Conservation (phyloP, 306 rosid species). For the Cyamopsis tetragonoloba region DNA sequence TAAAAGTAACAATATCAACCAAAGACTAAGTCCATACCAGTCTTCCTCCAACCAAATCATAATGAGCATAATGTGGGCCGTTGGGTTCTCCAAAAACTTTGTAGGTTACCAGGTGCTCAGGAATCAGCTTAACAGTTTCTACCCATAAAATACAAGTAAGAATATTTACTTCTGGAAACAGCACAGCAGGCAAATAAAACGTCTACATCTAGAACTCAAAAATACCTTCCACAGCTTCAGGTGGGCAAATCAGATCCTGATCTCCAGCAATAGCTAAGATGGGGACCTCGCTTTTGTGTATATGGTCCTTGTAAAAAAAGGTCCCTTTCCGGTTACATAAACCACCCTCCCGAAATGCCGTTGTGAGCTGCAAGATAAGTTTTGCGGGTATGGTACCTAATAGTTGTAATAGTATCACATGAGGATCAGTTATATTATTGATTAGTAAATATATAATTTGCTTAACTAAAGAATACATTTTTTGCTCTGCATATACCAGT, state of each 20-base stretch:
- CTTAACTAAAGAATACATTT: slow-evolving; percentile 6
- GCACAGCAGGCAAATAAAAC: not conserved
- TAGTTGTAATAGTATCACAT: slow-evolving; percentile 23
- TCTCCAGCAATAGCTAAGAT: slow-evolving; percentile 94
- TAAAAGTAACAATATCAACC: slow-evolving; percentile 7
- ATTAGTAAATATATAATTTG: slow-evolving; percentile 16
- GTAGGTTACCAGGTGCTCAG: slow-evolving; percentile 72
- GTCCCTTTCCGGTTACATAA: slow-evolving; percentile 61
- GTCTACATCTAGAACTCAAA: slow-evolving; percentile 7
- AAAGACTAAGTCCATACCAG: slow-evolving; percentile 44
- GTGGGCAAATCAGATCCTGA: slow-evolving; percentile 90
- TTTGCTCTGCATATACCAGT: not conserved
- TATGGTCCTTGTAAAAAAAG: slow-evolving; percentile 73
- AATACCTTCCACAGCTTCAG: slow-evolving; percentile 95
- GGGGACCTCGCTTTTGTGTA: slow-evolving; percentile 65
- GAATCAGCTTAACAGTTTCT: slow-evolving; percentile 80
- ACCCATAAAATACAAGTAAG: slow-evolving; percentile 26
- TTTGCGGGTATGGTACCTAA: slow-evolving; percentile 93
- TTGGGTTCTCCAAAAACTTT: slow-evolving; percentile 69
- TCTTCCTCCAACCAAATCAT: slow-evolving; percentile 98
- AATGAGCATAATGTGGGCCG: slow-evolving; percentile 98
- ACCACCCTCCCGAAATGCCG: slow-evolving; percentile 92
- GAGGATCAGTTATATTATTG: slow-evolving; percentile 8
- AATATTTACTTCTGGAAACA: slow-evolving; percentile 18
- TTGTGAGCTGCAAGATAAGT: slow-evolving; percentile 84